These are phyloP conservation scores for Phytophthora quininea DNA, from an alignment of 352 stramenopile species.

Conservation along the genomic window DNA sequence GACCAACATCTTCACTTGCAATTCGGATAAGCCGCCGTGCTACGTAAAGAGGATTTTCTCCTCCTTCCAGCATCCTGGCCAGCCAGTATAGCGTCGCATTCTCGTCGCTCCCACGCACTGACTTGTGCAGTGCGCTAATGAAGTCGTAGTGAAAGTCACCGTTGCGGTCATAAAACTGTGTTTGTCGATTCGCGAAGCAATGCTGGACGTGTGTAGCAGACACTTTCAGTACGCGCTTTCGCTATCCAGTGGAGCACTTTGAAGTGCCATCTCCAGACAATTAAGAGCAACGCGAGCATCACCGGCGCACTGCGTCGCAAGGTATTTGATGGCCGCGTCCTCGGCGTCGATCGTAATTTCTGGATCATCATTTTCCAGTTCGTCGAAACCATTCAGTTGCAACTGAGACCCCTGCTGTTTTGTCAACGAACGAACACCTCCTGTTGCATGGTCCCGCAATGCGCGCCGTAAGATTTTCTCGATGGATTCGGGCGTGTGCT, in stretches of 20 bases:
- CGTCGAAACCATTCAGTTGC: conserved; percentile 10
- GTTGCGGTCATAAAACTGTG: conserved; percentile 84
- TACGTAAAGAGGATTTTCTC: conserved; percentile 86
- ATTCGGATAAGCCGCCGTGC: conserved; percentile 83
- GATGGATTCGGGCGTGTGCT: conserved; percentile 70
- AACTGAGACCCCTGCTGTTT: conserved; percentile 11
- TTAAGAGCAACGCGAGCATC: conserved; percentile 86
- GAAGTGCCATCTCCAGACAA: conserved; percentile 79
- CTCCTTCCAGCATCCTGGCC: conserved; percentile 84
- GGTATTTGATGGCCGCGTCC: conserved; percentile 62
- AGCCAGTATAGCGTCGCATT: conserved; percentile 88
- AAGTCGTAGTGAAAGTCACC: conserved; percentile 88
- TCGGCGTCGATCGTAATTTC: conserved; percentile 49
- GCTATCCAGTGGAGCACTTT: conserved; percentile 45
- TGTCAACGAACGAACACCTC: conserved; percentile 38
- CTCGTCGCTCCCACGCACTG: conserved; percentile 80
- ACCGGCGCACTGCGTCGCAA: conserved; percentile 76
- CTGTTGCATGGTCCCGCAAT: conserved; percentile 37
- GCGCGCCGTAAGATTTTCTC: conserved; percentile 71
- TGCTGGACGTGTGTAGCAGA: conserved; percentile 71
- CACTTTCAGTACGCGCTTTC: conserved; percentile 42
- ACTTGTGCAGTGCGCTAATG: conserved; percentile 89
- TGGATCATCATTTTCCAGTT: conserved; percentile 1
- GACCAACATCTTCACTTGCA: conserved; percentile 84
- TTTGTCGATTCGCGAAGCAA: conserved; percentile 76